Conservation (phyloP, 2,329 filamentous ascomycete genomes). For the Fusarium euwallaceae region DNA sequence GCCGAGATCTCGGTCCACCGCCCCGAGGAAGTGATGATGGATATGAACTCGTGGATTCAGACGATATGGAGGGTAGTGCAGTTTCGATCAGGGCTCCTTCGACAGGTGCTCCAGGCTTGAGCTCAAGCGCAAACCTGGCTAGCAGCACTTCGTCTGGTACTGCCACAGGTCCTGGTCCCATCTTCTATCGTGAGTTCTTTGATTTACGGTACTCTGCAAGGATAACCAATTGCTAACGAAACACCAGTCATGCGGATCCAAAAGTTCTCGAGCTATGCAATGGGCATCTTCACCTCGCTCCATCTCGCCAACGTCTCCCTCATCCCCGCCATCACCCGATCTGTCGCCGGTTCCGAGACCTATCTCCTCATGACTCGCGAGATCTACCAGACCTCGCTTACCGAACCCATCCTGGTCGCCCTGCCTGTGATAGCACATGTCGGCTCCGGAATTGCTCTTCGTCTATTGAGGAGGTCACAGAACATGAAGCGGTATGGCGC, state of each 20-base stretch:
- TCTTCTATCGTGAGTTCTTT: conserved; percentile 77
- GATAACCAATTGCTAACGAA: conserved; percentile 11
- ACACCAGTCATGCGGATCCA: conserved; percentile 72
- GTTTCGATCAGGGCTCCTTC: conserved; percentile 58
- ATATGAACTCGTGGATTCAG: conserved; percentile 39
- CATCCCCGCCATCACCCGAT: conserved; percentile 80
- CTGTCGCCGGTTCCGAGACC: conserved; percentile 80
- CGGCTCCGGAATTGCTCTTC: conserved; percentile 80
- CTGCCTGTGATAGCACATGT: conserved; percentile 83
- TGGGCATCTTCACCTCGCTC: conserved; percentile 79
- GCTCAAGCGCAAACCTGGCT: conserved; percentile 55
- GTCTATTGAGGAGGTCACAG: conserved; percentile 79
- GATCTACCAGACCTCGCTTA: conserved; percentile 86
- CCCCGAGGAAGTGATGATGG: conserved; percentile 49
- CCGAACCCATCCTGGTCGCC: conserved; percentile 84
- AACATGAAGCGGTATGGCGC: conserved; percentile 82
- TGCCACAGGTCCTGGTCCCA: conserved; percentile 70
- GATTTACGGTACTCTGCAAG: neutral
- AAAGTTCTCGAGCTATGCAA: conserved; percentile 90
- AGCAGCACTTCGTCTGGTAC: conserved; percentile 12
- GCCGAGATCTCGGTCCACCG: conserved; percentile 54
- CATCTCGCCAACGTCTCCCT: conserved; percentile 87
- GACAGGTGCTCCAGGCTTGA: conserved; percentile 67
- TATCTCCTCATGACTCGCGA: conserved; percentile 93
- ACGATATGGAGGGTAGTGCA: conserved; percentile 50